Conservation (phyloP, 2,329 filamentous ascomycete species). For the Fusarium falciforme region DNA sequence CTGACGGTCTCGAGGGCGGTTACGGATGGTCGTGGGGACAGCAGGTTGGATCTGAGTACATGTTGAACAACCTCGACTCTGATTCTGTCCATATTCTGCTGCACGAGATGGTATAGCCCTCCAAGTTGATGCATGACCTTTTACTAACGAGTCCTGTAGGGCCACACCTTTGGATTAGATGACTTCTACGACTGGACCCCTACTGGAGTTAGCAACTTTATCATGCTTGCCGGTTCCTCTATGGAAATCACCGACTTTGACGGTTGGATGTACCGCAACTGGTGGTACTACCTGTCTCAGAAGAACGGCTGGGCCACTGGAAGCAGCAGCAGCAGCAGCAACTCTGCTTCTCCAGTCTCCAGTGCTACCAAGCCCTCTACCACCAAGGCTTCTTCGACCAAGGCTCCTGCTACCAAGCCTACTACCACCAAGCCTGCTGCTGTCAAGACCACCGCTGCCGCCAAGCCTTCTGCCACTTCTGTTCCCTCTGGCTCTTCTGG, state of each 20-base stretch:
- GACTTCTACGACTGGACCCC: conserved; percentile 58
- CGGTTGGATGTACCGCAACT: conserved; percentile 61
- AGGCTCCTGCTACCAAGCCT: not conserved
- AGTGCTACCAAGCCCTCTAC: not conserved
- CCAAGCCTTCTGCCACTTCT: not conserved
- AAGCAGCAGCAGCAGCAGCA: not conserved
- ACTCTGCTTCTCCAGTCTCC: not conserved
- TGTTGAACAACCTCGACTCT: conserved; percentile 52
- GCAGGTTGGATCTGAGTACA: conserved; percentile 57
- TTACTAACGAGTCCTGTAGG: not conserved
- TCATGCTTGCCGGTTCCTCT: conserved; percentile 58
- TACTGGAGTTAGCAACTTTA: conserved; percentile 54
- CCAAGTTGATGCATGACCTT: not conserved
- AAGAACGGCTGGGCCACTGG: conserved; percentile 39
- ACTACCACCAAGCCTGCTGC: not conserved
- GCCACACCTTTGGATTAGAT: conserved; percentile 56
- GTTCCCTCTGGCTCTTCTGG: not conserved
- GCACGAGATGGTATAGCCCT: conserved; percentile 52
- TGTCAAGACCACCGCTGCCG: not conserved
- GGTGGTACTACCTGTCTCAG: conserved; percentile 52
- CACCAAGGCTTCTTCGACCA: not conserved
- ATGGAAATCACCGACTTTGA: conserved; percentile 59
- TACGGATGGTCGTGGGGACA: conserved; percentile 60
- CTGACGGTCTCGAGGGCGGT: conserved; percentile 56
- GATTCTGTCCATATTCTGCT: conserved; percentile 58